A percentile compares a stretch with the other conserved stretches of the same genome.
These are phyloP conservation scores for Graphilbum fragrans DNA, from an alignment of 2,329 filamentous ascomycete species.

Conservation along the genomic window DNA sequence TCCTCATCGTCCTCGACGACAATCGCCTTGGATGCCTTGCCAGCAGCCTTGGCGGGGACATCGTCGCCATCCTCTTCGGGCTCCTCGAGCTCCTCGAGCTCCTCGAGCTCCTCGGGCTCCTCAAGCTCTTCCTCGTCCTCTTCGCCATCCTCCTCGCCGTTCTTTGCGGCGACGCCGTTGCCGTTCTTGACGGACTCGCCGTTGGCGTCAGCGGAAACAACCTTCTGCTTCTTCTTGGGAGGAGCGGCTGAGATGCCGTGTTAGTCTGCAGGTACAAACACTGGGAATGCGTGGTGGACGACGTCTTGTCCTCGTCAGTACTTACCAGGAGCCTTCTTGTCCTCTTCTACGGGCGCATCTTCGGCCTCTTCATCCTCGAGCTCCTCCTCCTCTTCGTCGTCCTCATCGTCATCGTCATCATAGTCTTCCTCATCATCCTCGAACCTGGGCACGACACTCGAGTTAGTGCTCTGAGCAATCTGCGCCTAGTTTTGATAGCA, in stretches of 20 bases:
- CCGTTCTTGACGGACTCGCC: constrained; percentile 18
- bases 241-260: constrained; percentile 17
- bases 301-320: no score
- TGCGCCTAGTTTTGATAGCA: no score
- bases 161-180: constrained; percentile 11
- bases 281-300: no score
- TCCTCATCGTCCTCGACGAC: constrained; percentile 5
- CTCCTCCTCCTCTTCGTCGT: constrained; percentile 18
- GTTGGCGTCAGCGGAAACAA: constrained; percentile 18
- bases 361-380: constrained; percentile 27
- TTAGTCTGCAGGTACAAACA: constrained; percentile 16
- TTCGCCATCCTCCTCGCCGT: constrained; percentile 14
- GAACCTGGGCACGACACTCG: not conserved
- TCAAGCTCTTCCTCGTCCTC: constrained; percentile 17
- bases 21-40: constrained; percentile 7
- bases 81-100: constrained; percentile 17
- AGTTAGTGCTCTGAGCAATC: no score
- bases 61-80: constrained; percentile 7
- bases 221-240: constrained; percentile 41
- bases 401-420: constrained; percentile 16
- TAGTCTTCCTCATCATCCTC: constrained; percentile 13
- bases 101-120: constrained; percentile 20
- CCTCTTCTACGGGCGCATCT: constrained; percentile 19
- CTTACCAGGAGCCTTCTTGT: constrained; percentile 5
- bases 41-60: constrained; percentile 5